Conservation (phyloP, 2,329 filamentous ascomycete species). For the Tolypocladium nubicola region DNA sequence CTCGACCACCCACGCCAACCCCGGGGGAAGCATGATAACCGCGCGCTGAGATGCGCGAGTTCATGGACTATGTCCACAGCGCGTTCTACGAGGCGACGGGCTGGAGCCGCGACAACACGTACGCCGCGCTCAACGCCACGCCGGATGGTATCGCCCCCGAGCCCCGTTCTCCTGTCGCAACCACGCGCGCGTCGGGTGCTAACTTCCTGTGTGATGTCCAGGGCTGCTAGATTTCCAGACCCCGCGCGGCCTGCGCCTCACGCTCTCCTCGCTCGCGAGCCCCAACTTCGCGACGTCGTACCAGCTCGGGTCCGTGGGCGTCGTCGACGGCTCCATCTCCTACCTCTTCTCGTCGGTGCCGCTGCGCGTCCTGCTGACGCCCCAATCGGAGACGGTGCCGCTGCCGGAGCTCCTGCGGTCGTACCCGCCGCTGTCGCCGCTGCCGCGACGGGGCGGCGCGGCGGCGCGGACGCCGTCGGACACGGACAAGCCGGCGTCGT, state of each 20-base stretch:
- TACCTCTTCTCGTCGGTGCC: constrained; percentile 90
- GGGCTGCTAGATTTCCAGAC: constrained; percentile 83
- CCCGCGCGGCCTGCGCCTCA: constrained; percentile 72
- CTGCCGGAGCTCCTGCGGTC: constrained; percentile 70
- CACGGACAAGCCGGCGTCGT: constrained; percentile 25
- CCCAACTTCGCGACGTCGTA: constrained; percentile 93
- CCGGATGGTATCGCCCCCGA: constrained; percentile 50
- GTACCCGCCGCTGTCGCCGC: constrained; percentile 67
- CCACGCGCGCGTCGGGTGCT: not conserved
- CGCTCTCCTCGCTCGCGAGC: constrained; percentile 82
- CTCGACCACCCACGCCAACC: not conserved
- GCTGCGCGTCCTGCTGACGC: constrained; percentile 52
- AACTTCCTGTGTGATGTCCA: constrained; percentile 19
- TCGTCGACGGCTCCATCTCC: constrained; percentile 93
- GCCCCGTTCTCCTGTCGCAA: not conserved
- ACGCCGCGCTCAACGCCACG: constrained; percentile 75
- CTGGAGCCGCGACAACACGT: constrained; percentile 90
- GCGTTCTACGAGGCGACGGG: constrained; percentile 78
- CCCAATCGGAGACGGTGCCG: constrained; percentile 63
- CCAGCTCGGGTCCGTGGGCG: constrained; percentile 75
- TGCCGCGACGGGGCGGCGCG: constrained; percentile 24
- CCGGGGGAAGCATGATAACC: constrained; percentile 12
- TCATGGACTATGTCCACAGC: constrained; percentile 94
- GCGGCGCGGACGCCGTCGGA: constrained; percentile 3
- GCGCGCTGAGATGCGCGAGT: constrained; percentile 65